Evolutionary conservation across 2,329 filamentous ascomycete genomes (phyloP).

Genomic region (Xylariaceae sp.): DNA sequence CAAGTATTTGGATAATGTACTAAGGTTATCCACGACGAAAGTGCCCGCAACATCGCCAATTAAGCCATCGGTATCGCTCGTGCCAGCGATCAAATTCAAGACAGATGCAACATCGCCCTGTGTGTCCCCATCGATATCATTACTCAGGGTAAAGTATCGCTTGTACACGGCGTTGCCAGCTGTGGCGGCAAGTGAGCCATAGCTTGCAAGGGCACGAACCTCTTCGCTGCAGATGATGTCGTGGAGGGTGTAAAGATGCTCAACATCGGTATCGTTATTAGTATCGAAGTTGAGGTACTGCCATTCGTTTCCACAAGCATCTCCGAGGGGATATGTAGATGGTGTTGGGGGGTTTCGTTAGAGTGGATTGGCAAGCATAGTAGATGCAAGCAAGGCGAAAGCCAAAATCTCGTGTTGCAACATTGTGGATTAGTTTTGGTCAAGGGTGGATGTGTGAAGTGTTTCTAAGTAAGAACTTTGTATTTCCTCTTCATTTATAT

Average conservation of each 20-base stretch:
- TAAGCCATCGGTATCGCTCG: not conserved
- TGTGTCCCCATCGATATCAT: not conserved
- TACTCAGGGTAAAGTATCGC: slow-evolving; percentile 1
- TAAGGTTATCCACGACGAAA: slow-evolving; percentile 5
- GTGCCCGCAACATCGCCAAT: not conserved
- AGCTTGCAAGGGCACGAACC: not conserved
- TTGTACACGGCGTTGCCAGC: not conserved
- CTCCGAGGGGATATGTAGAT: slow-evolving; percentile 2
- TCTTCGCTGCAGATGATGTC: slow-evolving; percentile 4
- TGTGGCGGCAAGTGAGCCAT: not conserved
- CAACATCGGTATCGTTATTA: not conserved
- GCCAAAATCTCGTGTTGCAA: not conserved
- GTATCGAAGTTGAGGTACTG: slow-evolving; percentile 1
- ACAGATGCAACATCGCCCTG: slow-evolving; percentile 3
- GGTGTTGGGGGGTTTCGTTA: not conserved
- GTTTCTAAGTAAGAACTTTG: not conserved
- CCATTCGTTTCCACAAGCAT: slow-evolving; percentile 4
- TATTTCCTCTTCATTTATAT: not conserved
- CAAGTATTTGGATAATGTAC: not conserved
- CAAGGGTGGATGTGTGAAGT: not conserved
- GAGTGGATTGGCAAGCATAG: not conserved
- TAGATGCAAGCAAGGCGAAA: not conserved
- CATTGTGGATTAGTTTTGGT: not conserved
- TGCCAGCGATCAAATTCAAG: not conserved
- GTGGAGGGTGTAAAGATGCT: slow-evolving; percentile 1